Evolutionary conservation across 306 rosid genomes (phyloP), one percentile per base, ranked within the genome.

Genomic region (Corylus avellana): DNA sequence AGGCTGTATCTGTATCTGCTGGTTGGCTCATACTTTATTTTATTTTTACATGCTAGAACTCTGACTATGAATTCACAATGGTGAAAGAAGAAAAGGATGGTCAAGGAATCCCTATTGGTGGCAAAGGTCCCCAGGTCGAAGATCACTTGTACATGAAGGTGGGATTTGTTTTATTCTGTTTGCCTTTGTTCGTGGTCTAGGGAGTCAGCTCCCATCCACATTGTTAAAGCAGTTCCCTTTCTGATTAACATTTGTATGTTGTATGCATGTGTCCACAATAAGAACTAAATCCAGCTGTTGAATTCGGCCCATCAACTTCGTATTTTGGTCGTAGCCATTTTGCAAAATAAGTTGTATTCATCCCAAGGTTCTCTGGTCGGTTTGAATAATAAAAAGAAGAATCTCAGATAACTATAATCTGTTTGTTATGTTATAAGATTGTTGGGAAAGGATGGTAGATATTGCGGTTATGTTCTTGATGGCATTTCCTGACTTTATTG

Each of bases 101-200:
- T 63, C 90, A 78, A 73, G 18, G 46, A 66, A 79, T 77, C 79
- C 88, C 78, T 20, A 74, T 72, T 72, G 48, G 75, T 69, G 90
- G 76, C 54, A 86, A 61, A 84, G 71, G 69, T 82, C 75, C 83
- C 64, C 85, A 17, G 8, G 87, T 42, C 66, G 88, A 89, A 57
- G 94, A 92, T 85, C 88, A 12, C 81, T 13, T 95, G 82, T 91
- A 93, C 86, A 87, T 85, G 94, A 95, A 88, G 89, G 99, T 91
- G 67, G 81, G 77, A 64, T 67, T 80, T 76, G 67, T 68, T 70
- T 75, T 46, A 57, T 74, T 49, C 35, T 74, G 63, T 13, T 66
- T 75, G 48, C 63, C 25, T 16, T 66, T 14, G 13, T 59, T 67
- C 12, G 8, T 29, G 66, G 54, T 75, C 3, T 54, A 51, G 44